Conservation (phyloP, 2,329 filamentous ascomycete species). For the Colletotrichum sp. region DNA sequence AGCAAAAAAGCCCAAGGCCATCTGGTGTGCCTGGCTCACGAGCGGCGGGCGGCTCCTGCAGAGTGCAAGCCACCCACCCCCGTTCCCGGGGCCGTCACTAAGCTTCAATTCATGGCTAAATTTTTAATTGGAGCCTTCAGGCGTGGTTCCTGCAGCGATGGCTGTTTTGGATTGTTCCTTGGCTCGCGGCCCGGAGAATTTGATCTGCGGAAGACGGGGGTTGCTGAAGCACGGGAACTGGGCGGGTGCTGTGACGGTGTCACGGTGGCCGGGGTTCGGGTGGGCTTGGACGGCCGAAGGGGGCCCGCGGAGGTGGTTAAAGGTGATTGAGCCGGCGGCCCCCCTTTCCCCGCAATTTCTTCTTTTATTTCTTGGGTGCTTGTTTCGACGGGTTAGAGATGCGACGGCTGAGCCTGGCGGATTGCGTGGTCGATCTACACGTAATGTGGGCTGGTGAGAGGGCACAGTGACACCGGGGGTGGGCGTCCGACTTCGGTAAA, state of each 20-base stretch:
- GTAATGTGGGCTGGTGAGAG: not conserved
- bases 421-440: slow-evolving; percentile 1
- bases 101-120: slow-evolving; percentile 12
- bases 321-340: not conserved
- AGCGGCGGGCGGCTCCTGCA: not conserved
- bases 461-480: not conserved
- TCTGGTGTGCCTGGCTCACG: not conserved
- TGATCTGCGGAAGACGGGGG: not conserved
- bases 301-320: not conserved
- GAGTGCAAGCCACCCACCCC: not conserved
- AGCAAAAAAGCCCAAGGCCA: not conserved
- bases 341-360: not conserved
- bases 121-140: not conserved
- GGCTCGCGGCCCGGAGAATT: not conserved
- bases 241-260: not conserved
- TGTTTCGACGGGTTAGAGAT: slow-evolving; percentile 1
- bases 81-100: not conserved
- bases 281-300: no score
- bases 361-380: not conserved
- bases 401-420: not conserved
- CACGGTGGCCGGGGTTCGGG: not conserved
- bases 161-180: slow-evolving; percentile 1
- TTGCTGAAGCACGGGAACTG: not conserved
- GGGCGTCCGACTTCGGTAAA: not conserved
- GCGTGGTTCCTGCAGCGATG: not conserved